phyloP scores from a whole-genome alignment of 2,329 filamentous ascomycete species.

The Phaeosphaeria sp. region DNA sequence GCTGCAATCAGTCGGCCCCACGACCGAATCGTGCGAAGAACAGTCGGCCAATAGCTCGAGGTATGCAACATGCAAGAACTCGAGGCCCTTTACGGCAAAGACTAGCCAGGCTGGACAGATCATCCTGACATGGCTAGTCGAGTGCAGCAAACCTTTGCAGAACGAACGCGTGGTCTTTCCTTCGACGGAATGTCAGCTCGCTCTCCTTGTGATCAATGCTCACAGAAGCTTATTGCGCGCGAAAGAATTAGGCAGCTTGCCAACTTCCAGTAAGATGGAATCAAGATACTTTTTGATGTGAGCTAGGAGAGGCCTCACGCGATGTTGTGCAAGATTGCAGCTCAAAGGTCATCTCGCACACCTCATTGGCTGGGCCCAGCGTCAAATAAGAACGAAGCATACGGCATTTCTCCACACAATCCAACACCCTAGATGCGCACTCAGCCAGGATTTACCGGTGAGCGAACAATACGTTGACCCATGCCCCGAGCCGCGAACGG shows the following conservation, averaged over 20 bases:
- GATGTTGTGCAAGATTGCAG: background rate
- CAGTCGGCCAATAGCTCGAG: background rate
- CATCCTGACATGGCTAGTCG: background rate
- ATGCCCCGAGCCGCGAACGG: constrained; percentile 9
- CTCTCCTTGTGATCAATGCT: background rate
- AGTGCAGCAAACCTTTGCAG: background rate
- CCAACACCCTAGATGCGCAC: background rate
- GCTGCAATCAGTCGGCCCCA: background rate
- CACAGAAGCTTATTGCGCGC: background rate
- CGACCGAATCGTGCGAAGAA: background rate
- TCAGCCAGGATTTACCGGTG: constrained; percentile 12
- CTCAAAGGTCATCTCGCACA: constrained; percentile 5
- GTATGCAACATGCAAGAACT: background rate
- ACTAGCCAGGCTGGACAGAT: background rate
- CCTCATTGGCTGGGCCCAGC: constrained; percentile 12
- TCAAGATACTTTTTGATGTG: constrained; percentile 3
- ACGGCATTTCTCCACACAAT: constrained; percentile 1
- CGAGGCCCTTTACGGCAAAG: background rate
- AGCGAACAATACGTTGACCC: constrained; percentile 10
- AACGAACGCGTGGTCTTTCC: constrained; percentile 2
- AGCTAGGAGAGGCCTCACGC: background rate
- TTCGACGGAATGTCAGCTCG: background rate
- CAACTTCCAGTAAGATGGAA: background rate
- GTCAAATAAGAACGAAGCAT: constrained; percentile 12
- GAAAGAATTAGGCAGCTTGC: background rate